Evolutionary conservation across 495 filamentous ascomycete genomes (phyloP), one percentile per base, ranked within the genome.

Genomic region (Neurospora africana): DNA sequence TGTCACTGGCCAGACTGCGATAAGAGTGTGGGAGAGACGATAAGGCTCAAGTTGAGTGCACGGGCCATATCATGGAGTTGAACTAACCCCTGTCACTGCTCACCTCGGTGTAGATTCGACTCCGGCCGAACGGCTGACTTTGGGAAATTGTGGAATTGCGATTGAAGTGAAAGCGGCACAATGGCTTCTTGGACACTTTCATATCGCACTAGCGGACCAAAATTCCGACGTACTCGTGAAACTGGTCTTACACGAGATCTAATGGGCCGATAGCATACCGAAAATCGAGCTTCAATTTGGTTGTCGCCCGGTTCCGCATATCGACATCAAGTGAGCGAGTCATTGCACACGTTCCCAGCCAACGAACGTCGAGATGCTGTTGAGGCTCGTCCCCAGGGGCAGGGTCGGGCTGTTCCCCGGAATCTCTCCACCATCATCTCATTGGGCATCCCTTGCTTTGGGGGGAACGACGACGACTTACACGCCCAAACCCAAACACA

Each of bases 1-100:
- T 71, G 69, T 71, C 69, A 71, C 53, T 65, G 41, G 40, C 69
- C 53, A 65, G 47, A 27, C 30, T 6, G 53, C 53, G 53, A 65
- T 65, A 33, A 65, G 53, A 8, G 1, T 19, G 27, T 19, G 53
- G 53, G 53, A 33, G 5, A 9, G 13, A 17, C 53, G 53, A 65
- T 65, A 65, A 33, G 53, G 27, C 6, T 33, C 5, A 27, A 4
- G 15, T 8, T 0, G 3, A 33, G 27, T 19, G 53, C 53, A 65
- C 53, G 27, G 15, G 7, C 53, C 53, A 33, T 33, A 65, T 33
- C 13, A 11, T 17, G 5, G 6, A 36, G 7, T 1, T 36, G 6
- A 36, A 27, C 4, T 8, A 3, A 58, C 21, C 47, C 47, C 11
- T 58, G 47, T 27, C 5, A 0, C n/a, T 15, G 21, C 4, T 58